Evolutionary conservation across 2,329 filamentous ascomycete genomes (phyloP), one percentile per base, ranked within the genome.

Genomic region (Pseudogymnoascus sp.): DNA sequence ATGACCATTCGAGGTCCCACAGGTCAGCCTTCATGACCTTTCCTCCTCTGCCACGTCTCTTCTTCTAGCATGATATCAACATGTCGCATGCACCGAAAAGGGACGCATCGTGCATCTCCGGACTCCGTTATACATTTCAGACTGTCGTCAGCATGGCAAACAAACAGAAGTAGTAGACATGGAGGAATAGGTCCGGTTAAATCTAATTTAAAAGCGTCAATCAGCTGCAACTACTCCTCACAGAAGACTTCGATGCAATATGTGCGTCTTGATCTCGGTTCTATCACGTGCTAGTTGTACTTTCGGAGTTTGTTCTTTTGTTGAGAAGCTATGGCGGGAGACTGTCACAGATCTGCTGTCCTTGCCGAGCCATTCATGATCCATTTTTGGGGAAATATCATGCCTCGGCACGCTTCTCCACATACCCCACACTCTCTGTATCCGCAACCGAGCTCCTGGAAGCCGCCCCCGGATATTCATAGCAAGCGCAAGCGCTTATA

Each of bases 321-420:
- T 19, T 56, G 29, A 29, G n/a, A 56, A 13, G 50, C 6, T 33
- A 14, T 4, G 21, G 24, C 16, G 14, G 24, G 40, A 42, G 40
- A 21, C 40, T 21, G 8, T 11, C 40, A 42, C 16, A 40, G n/a
- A 21, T 42, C 42, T n/a, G 21, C n/a, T 14, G 13, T 26, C 26
- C 6, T 47, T 47, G n/a, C 42, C 42, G 42, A 24, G 21, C 16
- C 11, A 47, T 26, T 47, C 21, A 47, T 26, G 42, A 47, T 13
- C 50, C 29, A 56, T 19, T 68, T 64, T 78, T 68, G 13, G 78
- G 77, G 38, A 61, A 37, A 26, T 37, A 16, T n/a, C 33, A 38
- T 21, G 38, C 59, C 59, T 61, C 59, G 59, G 59, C 59, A 40
- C 35, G 26, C 59, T 61, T 31, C 50, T 56, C 50, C 29, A 21